These are phyloP conservation scores for Pyrus communis DNA, from an alignment of 306 rosid species.

Conservation along the genomic window DNA sequence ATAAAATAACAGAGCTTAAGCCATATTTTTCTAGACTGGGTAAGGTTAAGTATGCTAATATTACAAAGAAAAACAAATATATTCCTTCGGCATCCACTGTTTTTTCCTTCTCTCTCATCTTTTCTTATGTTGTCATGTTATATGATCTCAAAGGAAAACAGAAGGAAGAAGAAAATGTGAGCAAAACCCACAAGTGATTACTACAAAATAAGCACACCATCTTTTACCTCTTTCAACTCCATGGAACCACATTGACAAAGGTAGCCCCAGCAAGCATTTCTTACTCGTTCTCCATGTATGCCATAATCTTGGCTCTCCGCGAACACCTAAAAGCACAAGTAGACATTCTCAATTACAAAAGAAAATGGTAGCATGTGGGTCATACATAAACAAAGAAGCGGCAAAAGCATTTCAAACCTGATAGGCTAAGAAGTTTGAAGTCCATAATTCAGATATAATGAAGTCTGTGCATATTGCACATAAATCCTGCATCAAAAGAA, in stretches of 20 bases:
- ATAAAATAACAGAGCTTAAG: background rate
- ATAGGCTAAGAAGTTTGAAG: constrained; percentile 90
- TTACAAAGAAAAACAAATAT: background rate
- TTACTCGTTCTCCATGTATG: constrained; percentile 87
- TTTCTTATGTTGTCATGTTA: background rate
- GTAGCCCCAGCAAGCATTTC: constrained; percentile 99
- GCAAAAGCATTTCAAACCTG: constrained; percentile 60
- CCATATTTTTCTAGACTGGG: background rate
- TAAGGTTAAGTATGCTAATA: background rate
- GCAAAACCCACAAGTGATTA: constrained; percentile 16
- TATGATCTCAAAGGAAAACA: background rate
- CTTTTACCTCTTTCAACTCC: constrained; percentile 90
- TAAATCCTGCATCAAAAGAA: constrained; percentile 60
- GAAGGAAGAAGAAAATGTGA: constrained; percentile 6
- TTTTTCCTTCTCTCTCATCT: background rate
- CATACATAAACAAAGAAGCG: constrained; percentile 14
- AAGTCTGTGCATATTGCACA: constrained; percentile 92
- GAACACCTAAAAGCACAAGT: constrained; percentile 53
- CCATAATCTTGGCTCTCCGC: constrained; percentile 97
- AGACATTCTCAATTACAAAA: constrained; percentile 19
- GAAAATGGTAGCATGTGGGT: background rate
- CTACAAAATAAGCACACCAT: constrained; percentile 7
- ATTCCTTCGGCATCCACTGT: background rate
- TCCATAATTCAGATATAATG: constrained; percentile 92
- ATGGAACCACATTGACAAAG: constrained; percentile 98